These are phyloP conservation scores for Cerioporus squamosus DNA, from an alignment of 1,284 basidiomycete species.

Conservation along the genomic window DNA sequence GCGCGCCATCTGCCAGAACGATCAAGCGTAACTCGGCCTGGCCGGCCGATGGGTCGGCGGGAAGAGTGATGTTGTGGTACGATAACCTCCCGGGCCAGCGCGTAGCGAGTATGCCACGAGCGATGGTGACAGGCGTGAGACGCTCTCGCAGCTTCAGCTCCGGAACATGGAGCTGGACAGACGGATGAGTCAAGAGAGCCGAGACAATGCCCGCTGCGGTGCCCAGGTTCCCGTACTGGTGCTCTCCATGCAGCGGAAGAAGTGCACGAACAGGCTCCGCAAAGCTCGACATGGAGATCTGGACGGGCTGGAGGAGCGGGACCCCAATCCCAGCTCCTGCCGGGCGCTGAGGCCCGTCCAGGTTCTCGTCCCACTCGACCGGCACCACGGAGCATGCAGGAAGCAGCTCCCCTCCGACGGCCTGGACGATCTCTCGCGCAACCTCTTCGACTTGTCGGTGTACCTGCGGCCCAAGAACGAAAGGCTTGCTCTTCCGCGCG, in stretches of 20 bases:
- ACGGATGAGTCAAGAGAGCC: conserved; percentile 53
- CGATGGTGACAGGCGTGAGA: conserved; percentile 54
- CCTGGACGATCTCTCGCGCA: conserved; percentile 44
- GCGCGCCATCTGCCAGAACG: conserved; percentile 91
- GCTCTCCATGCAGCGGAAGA: conserved; percentile 75
- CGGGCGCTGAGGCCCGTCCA: conserved; percentile 40
- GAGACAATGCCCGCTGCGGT: conserved; percentile 72
- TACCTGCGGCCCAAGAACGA: conserved; percentile 77
- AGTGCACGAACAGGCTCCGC: conserved; percentile 43
- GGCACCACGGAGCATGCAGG: conserved; percentile 32
- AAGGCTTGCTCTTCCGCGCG: conserved; percentile 67
- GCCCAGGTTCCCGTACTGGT: conserved; percentile 84
- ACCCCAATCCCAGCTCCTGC: conserved; percentile 42
- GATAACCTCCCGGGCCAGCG: conserved; percentile 88
- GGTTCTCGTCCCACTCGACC: conserved; percentile 40
- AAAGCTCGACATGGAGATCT: conserved; percentile 47
- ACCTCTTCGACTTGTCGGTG: conserved; percentile 54
- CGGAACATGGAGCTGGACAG: conserved; percentile 31
- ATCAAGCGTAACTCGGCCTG: conserved; percentile 28
- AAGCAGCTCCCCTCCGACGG: conserved; percentile 49
- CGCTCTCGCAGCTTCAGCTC: conserved; percentile 33
- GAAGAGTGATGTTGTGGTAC: conserved; percentile 50
- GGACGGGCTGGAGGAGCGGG: conserved; percentile 48
- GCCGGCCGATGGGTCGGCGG: conserved; percentile 15
- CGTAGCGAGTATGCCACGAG: conserved; percentile 60